Evolutionary conservation across 306 rosid species (phyloP).

Genomic region (Vicia villosa): DNA sequence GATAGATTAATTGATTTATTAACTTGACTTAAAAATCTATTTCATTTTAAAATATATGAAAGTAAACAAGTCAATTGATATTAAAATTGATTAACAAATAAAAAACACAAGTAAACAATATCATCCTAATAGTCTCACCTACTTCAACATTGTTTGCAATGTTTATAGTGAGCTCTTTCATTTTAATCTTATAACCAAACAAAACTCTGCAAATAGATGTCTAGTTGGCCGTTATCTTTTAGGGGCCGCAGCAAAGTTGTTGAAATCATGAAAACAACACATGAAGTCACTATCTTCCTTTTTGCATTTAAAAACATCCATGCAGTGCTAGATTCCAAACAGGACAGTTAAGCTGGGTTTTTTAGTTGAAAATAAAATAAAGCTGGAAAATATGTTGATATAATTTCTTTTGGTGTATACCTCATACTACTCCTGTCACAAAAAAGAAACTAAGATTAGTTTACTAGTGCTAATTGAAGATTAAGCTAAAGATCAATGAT

Average conservation of each 20-base stretch:
- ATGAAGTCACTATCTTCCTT: neutral
- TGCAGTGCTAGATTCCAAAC: neutral
- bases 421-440: neutral
- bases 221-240: neutral
- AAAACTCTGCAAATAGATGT: neutral
- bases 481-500: conserved; percentile 1
- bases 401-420: neutral
- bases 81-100: too few relatives aligned
- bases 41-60: too few relatives aligned
- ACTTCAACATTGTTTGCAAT: too few relatives aligned
- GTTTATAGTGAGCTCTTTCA: too few relatives aligned
- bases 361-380: neutral
- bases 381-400: neutral
- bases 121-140: too few relatives aligned
- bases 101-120: too few relatives aligned
- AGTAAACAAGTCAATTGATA: too few relatives aligned
- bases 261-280: neutral
- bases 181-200: too few relatives aligned
- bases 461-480: neutral
- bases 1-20: too few relatives aligned
- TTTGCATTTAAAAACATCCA: neutral
- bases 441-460: neutral
- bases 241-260: neutral
- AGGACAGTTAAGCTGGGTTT: neutral
- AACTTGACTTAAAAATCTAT: too few relatives aligned